Evolutionary conservation across 108 stramenopile species (phyloP).

Genomic region (Pseudonitzschia delicatissima): DNA sequence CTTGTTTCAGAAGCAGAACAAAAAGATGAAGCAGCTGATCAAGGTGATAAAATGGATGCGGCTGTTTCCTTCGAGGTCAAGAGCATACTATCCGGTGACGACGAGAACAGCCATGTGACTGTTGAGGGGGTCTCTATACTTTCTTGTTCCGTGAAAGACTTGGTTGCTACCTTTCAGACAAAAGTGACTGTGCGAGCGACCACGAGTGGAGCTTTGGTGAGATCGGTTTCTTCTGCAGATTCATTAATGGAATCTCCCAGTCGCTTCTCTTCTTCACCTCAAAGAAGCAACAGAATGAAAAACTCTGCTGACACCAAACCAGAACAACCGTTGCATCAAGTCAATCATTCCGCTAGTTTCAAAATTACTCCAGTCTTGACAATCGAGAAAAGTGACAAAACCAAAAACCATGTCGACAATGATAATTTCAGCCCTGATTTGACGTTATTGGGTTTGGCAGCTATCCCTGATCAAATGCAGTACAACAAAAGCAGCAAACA

Average conservation of each 20-base stretch:
- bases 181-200: slow-evolving; percentile 38
- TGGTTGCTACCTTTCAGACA: slow-evolving; percentile 23
- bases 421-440: slow-evolving; percentile 4
- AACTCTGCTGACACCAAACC: neutral
- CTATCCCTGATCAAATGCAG: slow-evolving; percentile 33
- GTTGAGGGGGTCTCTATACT: slow-evolving; percentile 32
- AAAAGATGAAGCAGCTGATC: neutral
- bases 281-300: neutral
- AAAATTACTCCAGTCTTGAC: slow-evolving; percentile 31
- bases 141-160: slow-evolving; percentile 19
- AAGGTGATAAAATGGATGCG: neutral
- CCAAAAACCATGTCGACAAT: neutral
- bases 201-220: neutral
- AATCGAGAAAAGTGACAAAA: neutral
- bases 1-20: neutral
- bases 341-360: slow-evolving; percentile 8
- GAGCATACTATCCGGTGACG: slow-evolving; percentile 11
- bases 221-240: neutral
- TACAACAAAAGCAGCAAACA: slow-evolving; percentile 13
- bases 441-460: slow-evolving; percentile 22
- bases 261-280: slow-evolving; percentile 11
- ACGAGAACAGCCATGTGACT: slow-evolving; percentile 9
- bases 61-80: slow-evolving; percentile 34
- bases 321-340: neutral
- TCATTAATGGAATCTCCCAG: neutral